phyloP scores from a whole-genome alignment of 441 rosid species.

The Eruca vesicaria region DNA sequence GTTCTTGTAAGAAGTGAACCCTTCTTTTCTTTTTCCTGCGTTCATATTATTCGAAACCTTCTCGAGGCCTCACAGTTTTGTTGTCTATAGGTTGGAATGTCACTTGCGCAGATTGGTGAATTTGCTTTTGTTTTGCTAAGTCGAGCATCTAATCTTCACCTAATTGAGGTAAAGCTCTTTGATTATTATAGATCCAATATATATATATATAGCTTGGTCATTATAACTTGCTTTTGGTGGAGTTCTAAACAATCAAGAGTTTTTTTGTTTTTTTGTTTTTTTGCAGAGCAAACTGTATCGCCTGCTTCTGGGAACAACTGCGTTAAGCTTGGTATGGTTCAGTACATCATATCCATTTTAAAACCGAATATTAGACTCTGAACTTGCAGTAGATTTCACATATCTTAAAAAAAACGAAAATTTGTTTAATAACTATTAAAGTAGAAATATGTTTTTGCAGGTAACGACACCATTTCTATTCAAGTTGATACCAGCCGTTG shows the following conservation, averaged over 20 bases:
- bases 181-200: background rate
- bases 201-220: slow-evolving; percentile 5
- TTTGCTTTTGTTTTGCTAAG: slow-evolving; percentile 96
- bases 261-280: background rate
- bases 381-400: background rate
- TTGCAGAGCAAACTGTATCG: slow-evolving; percentile 88
- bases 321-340: slow-evolving; percentile 85
- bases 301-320: slow-evolving; percentile 94
- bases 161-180: slow-evolving; percentile 72
- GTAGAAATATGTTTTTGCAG: slow-evolving; percentile 35
- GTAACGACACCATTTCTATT: slow-evolving; percentile 97
- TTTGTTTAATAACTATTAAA: background rate
- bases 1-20: slow-evolving; percentile 66
- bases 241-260: background rate
- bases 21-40: background rate
- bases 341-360: too few relatives aligned
- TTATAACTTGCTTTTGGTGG: background rate
- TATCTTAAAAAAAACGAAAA: background rate
- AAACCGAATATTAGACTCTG: too few relatives aligned
- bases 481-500: slow-evolving; percentile 91
- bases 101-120: slow-evolving; percentile 97
- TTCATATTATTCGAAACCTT: slow-evolving; percentile 3
- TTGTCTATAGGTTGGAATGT: slow-evolving; percentile 82
- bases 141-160: slow-evolving; percentile 94
- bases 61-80: slow-evolving; percentile 29